These are phyloP conservation scores for Penicillium desertorum DNA, from an alignment of 495 filamentous ascomycete species.

Conservation along the genomic window DNA sequence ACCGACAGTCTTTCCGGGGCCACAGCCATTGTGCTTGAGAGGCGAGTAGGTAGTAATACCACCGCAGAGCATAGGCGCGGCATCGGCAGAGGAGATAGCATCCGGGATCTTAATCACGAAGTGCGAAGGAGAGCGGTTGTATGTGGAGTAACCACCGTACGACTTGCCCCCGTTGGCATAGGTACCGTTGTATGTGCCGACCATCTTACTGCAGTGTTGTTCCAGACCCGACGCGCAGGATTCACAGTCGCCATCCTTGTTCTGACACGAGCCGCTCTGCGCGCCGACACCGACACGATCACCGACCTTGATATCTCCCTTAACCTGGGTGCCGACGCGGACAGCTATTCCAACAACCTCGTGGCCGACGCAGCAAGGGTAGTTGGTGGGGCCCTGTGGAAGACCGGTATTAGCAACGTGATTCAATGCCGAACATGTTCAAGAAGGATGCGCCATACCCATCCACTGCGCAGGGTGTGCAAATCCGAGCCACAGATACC, in stretches of 20 bases:
- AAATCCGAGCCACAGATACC: constrained; percentile 57
- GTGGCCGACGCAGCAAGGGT: constrained; percentile 80
- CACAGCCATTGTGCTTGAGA: constrained; percentile 67
- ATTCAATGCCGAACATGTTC: background rate
- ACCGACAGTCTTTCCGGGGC: constrained; percentile 79
- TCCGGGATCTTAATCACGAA: constrained; percentile 84
- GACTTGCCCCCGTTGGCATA: constrained; percentile 57
- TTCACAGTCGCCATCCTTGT: constrained; percentile 58
- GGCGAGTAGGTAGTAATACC: constrained; percentile 79
- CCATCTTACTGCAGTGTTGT: constrained; percentile 64
- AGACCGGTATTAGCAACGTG: background rate
- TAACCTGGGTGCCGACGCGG: constrained; percentile 67
- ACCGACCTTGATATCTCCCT: constrained; percentile 64
- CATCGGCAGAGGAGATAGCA: constrained; percentile 52
- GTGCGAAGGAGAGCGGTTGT: constrained; percentile 67
- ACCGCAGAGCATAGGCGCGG: constrained; percentile 84
- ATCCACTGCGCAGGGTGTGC: constrained; percentile 73
- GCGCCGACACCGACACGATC: constrained; percentile 89
- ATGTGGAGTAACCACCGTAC: constrained; percentile 69
- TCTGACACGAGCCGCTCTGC: constrained; percentile 69
- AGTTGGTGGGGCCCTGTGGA: constrained; percentile 51
- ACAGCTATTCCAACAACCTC: constrained; percentile 80
- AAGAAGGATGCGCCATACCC: constrained; percentile 42
- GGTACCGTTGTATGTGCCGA: constrained; percentile 45
- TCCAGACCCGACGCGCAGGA: constrained; percentile 63